A percentile compares a stretch with the other conserved stretches of the same genome.
phyloP scores from a whole-genome alignment of 2,329 filamentous ascomycete species.

The Furcasterigmium sp. region DNA sequence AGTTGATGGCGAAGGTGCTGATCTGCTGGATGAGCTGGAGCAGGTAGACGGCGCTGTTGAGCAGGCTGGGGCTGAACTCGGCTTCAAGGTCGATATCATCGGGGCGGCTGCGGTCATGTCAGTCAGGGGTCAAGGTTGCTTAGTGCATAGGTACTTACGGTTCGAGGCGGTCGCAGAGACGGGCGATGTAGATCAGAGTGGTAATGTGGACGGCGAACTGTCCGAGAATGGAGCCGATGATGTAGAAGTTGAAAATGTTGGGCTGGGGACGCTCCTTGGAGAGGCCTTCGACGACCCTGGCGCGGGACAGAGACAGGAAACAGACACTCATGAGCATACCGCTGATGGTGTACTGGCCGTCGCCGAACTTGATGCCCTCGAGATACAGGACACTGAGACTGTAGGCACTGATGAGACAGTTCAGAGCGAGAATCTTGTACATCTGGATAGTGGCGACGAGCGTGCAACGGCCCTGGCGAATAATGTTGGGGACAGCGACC shows the following conservation, averaged over 20 bases:
- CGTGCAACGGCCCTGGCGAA: constrained; percentile 94
- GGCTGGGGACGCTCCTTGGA: constrained; percentile 97
- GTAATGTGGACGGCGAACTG: constrained; percentile 95
- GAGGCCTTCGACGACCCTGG: constrained; percentile 88
- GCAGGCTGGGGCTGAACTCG: constrained; percentile 86
- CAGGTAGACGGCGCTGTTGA: constrained; percentile 96
- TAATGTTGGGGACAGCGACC: constrained; percentile 95
- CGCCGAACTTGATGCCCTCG: constrained; percentile 98
- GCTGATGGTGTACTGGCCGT: constrained; percentile 96
- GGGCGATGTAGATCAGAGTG: constrained; percentile 90
- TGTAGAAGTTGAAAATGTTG: constrained; percentile 99
- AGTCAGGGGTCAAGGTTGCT: no score
- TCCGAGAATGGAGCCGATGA: constrained; percentile 93
- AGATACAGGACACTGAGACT: constrained; percentile 93
- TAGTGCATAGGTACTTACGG: constrained; percentile 72
- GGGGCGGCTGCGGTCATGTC: constrained; percentile 39
- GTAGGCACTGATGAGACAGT: constrained; percentile 97
- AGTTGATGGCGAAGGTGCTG: constrained; percentile 98
- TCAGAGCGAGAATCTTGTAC: constrained; percentile 98
- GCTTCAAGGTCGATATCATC: constrained; percentile 81
- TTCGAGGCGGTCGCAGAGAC: constrained; percentile 78
- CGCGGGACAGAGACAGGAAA: constrained; percentile 97
- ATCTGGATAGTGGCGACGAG: constrained; percentile 98
- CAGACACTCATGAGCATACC: constrained; percentile 99
- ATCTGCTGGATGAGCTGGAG: constrained; percentile 98